Percentiles rank a stretch among this genome's conserved stretches.
phyloP scores from a whole-genome alignment of 2,329 filamentous ascomycete genomes.

The Aspergillus sp. region DNA sequence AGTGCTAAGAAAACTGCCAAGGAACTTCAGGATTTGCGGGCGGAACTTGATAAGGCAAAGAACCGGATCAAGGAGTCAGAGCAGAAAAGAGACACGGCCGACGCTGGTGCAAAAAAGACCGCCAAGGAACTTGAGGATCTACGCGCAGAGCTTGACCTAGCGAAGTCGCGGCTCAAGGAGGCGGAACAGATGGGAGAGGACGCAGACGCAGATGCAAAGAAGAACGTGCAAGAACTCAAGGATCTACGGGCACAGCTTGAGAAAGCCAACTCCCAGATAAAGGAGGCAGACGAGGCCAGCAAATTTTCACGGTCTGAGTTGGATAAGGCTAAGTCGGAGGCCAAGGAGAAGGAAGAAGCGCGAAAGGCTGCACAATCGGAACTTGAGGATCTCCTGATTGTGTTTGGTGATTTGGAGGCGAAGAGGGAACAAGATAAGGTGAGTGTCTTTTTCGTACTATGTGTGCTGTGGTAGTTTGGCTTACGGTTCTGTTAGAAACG shows the following conservation, averaged over 20 bases:
- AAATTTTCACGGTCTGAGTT: constrained; percentile 36
- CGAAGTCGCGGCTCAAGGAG: neutral
- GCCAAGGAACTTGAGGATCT: no score
- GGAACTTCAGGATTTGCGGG: neutral
- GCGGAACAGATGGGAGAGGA: constrained; percentile 5
- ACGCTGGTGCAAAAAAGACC: neutral
- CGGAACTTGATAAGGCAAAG: neutral
- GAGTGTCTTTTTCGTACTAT: constrained; percentile 20
- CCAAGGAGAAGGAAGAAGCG: constrained; percentile 52
- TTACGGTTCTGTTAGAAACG: constrained; percentile 46
- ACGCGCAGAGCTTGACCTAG: no score
- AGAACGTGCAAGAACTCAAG: constrained; percentile 23
- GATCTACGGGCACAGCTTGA: constrained; percentile 8
- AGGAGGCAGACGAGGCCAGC: constrained; percentile 44
- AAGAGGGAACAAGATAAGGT: constrained; percentile 71
- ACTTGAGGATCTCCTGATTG: constrained; percentile 72
- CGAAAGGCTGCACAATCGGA: constrained; percentile 62
- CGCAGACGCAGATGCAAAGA: constrained; percentile 21
- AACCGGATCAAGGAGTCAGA: no score
- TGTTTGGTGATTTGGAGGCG: constrained; percentile 73
- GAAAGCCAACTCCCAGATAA: constrained; percentile 35
- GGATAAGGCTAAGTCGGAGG: constrained; percentile 26
- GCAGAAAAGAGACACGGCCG: neutral
- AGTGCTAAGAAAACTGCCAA: neutral
- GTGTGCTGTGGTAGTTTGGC: neutral